These are phyloP conservation scores for Codiaeum variegatum DNA, from an alignment of 441 rosid species.

Conservation along the genomic window DNA sequence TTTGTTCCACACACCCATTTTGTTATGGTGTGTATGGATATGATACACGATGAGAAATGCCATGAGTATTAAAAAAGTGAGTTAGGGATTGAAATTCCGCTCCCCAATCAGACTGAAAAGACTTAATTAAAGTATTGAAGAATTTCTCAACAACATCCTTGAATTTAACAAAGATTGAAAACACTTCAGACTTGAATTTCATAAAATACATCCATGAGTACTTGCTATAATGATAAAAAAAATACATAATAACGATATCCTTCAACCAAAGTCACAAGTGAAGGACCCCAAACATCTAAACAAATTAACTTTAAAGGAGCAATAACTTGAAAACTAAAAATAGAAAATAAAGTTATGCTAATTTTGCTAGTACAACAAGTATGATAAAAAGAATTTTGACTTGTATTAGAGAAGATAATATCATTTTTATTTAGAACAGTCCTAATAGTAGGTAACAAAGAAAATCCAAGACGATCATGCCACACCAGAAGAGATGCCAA, in stretches of 20 bases:
- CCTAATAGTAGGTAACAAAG: not conserved
- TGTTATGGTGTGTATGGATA: not conserved
- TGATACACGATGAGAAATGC: not conserved
- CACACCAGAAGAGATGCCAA: too few species aligned
- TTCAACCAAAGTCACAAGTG: not conserved
- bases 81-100: too few species aligned
- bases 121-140: too few species aligned
- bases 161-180: too few species aligned
- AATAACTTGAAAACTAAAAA: not conserved
- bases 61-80: not conserved
- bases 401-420: not conserved
- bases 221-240: too few species aligned
- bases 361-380: not conserved
- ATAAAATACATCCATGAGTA: too few species aligned
- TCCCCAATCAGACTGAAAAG: too few species aligned
- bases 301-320: not conserved
- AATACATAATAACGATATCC: too few species aligned
- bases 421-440: not conserved
- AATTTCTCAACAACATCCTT: too few species aligned
- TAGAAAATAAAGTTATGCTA: not conserved
- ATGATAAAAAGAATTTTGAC: not conserved
- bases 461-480: not conserved
- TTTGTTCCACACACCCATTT: not conserved
- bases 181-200: too few species aligned
- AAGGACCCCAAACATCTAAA: not conserved